Percentiles rank a stretch among this genome's conserved stretches.
phyloP scores from a whole-genome alignment of 2,329 filamentous ascomycete species.

The Monilinia polystroma region DNA sequence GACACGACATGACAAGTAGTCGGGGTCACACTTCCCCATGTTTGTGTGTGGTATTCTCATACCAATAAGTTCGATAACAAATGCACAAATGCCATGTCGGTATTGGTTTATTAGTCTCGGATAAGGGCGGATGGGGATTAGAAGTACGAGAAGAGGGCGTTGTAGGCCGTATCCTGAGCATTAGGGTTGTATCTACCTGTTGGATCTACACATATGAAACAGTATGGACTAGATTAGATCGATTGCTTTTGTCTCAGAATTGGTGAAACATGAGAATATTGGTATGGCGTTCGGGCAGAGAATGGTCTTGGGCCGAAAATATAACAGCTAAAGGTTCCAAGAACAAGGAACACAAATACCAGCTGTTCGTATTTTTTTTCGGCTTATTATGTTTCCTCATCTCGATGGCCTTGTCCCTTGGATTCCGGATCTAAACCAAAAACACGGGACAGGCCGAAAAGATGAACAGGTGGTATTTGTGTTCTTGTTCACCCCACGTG shows the following conservation, averaged over 20 bases:
- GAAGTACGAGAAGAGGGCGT: slow-evolving; percentile 6
- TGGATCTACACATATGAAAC: neutral
- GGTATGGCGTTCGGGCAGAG: neutral
- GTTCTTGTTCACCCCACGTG: slow-evolving; percentile 14
- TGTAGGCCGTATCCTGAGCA: neutral
- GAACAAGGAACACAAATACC: neutral
- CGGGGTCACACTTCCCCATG: neutral
- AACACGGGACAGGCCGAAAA: slow-evolving; percentile 6
- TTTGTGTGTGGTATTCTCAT: neutral
- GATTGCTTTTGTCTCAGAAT: slow-evolving; percentile 6
- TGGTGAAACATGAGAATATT: slow-evolving; percentile 3
- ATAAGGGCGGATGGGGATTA: neutral
- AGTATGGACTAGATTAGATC: slow-evolving; percentile 14
- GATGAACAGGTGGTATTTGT: slow-evolving; percentile 6
- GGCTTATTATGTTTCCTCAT: neutral
- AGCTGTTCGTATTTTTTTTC: neutral
- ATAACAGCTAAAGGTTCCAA: slow-evolving; percentile 1
- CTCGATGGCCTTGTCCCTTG: slow-evolving; percentile 10
- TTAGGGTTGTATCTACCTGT: neutral
- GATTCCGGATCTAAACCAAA: slow-evolving; percentile 1
- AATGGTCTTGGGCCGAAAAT: slow-evolving; percentile 8
- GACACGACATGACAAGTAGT: neutral
- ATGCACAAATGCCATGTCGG: slow-evolving; percentile 16
- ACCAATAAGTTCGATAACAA: slow-evolving; percentile 4
- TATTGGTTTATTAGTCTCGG: slow-evolving; percentile 9